Evolutionary conservation across 192 early-diverging fungal species (phyloP), one percentile per base, ranked within the genome.

Genomic region (Coemansia sp.): DNA sequence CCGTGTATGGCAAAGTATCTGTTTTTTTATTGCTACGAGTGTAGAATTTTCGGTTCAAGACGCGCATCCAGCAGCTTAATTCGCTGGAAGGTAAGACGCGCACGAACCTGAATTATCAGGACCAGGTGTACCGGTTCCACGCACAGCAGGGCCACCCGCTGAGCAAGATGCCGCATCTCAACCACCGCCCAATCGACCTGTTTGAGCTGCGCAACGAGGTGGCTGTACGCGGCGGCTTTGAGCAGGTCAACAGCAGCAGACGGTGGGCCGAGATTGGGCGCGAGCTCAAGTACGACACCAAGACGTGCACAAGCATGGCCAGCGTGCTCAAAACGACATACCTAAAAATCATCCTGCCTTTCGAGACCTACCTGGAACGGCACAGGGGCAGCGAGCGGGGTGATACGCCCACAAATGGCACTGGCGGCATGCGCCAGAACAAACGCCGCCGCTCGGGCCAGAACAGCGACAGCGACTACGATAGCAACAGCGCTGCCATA

Each of bases 41-140:
- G 47, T 73, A 94, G 90, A 74, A 66, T 25, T 98, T 98, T 64
- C 81, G 83, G 43, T 95, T 98, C 72, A 78, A 78, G 38, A 94
- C 94, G 11, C 80, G 95, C 13, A 85, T 90, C 27, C 93, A 95
- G 74, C 83, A 84, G 57, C 81, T 98, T 17, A 95, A 94, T 68
- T 85, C 83, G 19, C 93, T 96, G 78, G 90, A 94, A 52, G 95
- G 92, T 32, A 81, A 83, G 59, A 88, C 92, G 1, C 79, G 95
- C 22, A 76, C 87, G 14, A 90, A 86, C 25, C 73, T 95, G 43
- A 93, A 91, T 64, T 98, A 93, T 52, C 74, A 92, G 24, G 92
- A 96, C 50, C 91, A 94, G 76, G 77, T 98, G 14, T 81, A 87
- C 61, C 85, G 87, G 61, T 98, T 91, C 59, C 94, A 98, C 64